A percentile compares a stretch with the other conserved stretches of the same genome.
These are phyloP conservation scores for Aurantiochytrium sp. DNA, from an alignment of 108 stramenopile species.

Conservation along the genomic window DNA sequence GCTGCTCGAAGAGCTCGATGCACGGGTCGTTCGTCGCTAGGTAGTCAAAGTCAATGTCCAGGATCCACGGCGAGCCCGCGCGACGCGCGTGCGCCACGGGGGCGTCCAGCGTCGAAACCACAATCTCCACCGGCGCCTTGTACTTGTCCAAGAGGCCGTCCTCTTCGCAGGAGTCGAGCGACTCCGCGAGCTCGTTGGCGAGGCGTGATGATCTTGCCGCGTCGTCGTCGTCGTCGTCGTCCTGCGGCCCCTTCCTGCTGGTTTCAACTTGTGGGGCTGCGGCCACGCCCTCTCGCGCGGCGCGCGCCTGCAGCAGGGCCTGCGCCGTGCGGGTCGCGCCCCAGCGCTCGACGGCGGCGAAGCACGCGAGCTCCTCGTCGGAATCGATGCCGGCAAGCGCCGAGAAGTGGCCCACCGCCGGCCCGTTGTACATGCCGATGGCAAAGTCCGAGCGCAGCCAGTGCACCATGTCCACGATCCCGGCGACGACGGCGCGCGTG, in stretches of 20 bases:
- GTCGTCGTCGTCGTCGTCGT: neutral
- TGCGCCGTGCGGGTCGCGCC: no score
- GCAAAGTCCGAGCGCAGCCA: constrained; percentile 13
- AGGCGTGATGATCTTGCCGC: neutral
- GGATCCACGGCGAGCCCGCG: neutral
- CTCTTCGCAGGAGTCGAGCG: neutral
- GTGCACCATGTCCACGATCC: neutral
- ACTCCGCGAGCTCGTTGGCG: neutral
- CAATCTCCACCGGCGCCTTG: neutral
- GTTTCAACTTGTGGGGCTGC: neutral
- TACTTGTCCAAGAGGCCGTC: neutral
- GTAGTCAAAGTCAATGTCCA: neutral
- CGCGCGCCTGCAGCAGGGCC: no score
- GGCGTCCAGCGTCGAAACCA: neutral
- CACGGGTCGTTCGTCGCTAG: constrained; percentile 2
- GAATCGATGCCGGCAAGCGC: neutral
- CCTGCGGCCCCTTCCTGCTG: neutral
- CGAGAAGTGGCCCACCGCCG: neutral
- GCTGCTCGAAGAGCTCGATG: neutral
- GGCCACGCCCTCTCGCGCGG: no score
- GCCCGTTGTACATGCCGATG: neutral
- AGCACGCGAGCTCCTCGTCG: neutral
- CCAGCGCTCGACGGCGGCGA: neutral
- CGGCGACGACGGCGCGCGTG: neutral
- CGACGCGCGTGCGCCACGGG: neutral